Base-by-base conservation (phyloP, 2,329 filamentous ascomycete genomes). In the Colletotrichum sp. region DNA sequence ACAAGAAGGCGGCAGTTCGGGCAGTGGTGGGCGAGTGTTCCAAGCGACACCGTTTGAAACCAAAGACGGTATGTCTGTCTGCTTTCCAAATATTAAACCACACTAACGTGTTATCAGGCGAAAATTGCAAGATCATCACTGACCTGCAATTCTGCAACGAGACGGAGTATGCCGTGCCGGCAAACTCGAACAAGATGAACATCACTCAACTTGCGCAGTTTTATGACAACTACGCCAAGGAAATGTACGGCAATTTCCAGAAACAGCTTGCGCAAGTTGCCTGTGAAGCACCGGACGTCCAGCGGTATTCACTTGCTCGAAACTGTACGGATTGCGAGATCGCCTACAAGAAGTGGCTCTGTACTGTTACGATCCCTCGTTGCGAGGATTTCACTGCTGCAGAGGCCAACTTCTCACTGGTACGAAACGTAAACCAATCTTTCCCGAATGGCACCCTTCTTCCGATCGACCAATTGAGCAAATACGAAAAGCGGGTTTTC, bases 291-390 rank as follows among this genome's bases (percentile, higher is more conserved):
- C 90, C 90, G 0, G 85, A 90, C 3, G 92, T 93, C 38, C 92
- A 94, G 16, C 90, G 91, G 77, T 99, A 98, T 85, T 98, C 96
- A 2, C 91, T 98, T 16, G 94, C 92, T 3, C 91, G 92, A 56
- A 91, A 85, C 78, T 99, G 97, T 87, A 84, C 87, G 58, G 90
- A 97, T 83, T 99, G 97, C 84, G 91, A 88, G 18, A 81, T 82
- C 1, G 95, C 95, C 10, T 99, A 99, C 89, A 98, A 97, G 83
- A 89, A 92, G 81, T 99, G 97, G 97, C 92, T 99, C 24, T 99
- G 97, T 86, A 94, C 95, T 28, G 96, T 98, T 32, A 94, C 92
- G 18, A 97, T 99, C 76, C 97, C 97, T 2, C 94, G 96, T 34
- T 99, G 97, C 86, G 93, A 95, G 81, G 96, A 98, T 85, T 97